phyloP scores from a whole-genome alignment of 805 yeast genomes.

The Pichia ethanolica region DNA sequence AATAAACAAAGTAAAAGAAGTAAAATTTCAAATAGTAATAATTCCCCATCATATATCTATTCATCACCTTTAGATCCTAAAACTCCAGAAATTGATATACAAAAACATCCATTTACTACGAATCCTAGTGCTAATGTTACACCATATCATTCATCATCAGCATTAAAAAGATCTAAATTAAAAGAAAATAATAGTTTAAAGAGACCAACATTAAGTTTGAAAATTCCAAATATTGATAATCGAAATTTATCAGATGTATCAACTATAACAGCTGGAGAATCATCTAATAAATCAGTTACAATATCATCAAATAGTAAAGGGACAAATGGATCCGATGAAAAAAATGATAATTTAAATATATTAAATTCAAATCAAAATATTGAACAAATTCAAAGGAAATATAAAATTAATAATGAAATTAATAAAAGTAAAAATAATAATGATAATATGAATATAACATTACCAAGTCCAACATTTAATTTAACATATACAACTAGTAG shows the following conservation, averaged over 20 bases:
- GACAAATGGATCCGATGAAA: constrained; percentile 4
- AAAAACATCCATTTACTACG: background rate
- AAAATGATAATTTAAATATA: background rate
- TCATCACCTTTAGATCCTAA: constrained; percentile 1
- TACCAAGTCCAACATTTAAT: constrained; percentile 6
- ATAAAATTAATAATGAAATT: background rate
- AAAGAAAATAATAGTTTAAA: constrained; percentile 8
- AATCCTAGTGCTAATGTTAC: background rate
- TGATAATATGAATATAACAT: background rate
- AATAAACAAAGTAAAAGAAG: background rate
- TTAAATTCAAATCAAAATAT: background rate
- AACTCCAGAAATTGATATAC: constrained; percentile 1
- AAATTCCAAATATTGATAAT: constrained; percentile 42
- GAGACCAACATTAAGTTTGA: constrained; percentile 57
- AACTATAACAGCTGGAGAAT: constrained; percentile 9
- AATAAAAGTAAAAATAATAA: background rate
- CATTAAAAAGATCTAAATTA: background rate
- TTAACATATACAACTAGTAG: constrained; percentile 7
- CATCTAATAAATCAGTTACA: constrained; percentile 3
- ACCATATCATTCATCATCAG: constrained; percentile 4
- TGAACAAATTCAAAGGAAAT: background rate
- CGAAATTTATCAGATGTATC: constrained; percentile 31
- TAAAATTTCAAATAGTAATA: background rate
- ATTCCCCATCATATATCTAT: background rate
- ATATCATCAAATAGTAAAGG: background rate